Base-by-base conservation (phyloP, 139 green algal genomes). In the Chlorella ohadii region DNA sequence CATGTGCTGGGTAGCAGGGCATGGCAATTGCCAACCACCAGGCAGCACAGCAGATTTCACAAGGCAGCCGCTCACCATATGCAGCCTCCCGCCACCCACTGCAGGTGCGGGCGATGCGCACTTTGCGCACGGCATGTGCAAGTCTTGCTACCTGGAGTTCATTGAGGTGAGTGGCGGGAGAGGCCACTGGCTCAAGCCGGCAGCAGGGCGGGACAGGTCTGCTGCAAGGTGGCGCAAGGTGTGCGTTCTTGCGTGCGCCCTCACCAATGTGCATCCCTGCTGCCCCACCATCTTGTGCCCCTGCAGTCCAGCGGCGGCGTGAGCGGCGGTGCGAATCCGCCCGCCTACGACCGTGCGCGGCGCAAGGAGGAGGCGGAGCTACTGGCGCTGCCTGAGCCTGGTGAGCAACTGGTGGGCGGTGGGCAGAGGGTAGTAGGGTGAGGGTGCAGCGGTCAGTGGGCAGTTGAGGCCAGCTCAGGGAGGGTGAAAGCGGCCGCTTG, bases 111-210 rank as follows among this genome's bases (percentile, higher is more conserved):
- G 79, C 12, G 83, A 77, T 39, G 67, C 81, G 2, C 87, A 92
- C 67, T 91, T 93, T 80, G 90, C 90, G 7, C 83, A 91, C 38
- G 93, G 90, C 64, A 90, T 97, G 87, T 97, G 94, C 81, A 72
- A 68, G 2, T 67, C 83, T 38, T 94, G 91, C 89, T 95, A 89
- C 75, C 44, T 84, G 22, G 87, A 92, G 15, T 96, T 93, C 77
- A 57, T 93, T 41, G 61, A 88, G 82, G 82, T 28, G 47, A 47
- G 73, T 47, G 16, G 38, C 25, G 9, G 59, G 20, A 36, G 27
- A 33, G 3, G n/a, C n/a, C 11, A 38, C 7, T 22, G 6, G 15
- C 1, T 67, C 28, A n/a, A 22, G 61, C n/a, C 1, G 61, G 7
- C n/a, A n/a, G n/a, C n/a, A n/a, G n/a, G n/a, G n/a, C n/a, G n/a